Conservation (phyloP, 768 basidiomycete genomes). For the Scleroderma citrinum region DNA sequence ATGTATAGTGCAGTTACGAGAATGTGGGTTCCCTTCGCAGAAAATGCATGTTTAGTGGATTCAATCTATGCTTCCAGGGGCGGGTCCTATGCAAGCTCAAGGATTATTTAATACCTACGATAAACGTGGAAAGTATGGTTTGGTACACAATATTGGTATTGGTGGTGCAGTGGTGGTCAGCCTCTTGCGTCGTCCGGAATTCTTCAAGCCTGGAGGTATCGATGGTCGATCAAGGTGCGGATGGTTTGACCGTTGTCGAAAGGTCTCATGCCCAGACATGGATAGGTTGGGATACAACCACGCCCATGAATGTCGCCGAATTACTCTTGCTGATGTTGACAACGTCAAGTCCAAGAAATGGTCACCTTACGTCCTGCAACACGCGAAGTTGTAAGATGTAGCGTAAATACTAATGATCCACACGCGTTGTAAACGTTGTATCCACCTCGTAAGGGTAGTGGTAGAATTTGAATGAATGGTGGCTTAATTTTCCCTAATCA, state of each 20-base stretch:
- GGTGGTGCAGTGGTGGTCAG: slow-evolving; percentile 78
- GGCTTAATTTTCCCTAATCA: too few species aligned
- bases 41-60: not conserved
- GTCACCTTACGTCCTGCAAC: slow-evolving; percentile 39
- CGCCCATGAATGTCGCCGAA: slow-evolving; percentile 55
- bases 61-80: slow-evolving; percentile 41
- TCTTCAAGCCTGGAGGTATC: slow-evolving; percentile 56
- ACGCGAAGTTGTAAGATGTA: slow-evolving; percentile 34
- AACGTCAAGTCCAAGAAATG: slow-evolving; percentile 68
- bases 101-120: slow-evolving; percentile 59
- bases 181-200: slow-evolving; percentile 70
- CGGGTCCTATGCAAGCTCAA: slow-evolving; percentile 78
- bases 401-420: too few species aligned
- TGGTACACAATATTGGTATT: slow-evolving; percentile 80
- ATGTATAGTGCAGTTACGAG: slow-evolving; percentile 62
- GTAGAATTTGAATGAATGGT: too few species aligned
- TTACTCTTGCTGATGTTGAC: slow-evolving; percentile 61
- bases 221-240: slow-evolving; percentile 72
- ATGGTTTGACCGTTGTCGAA: slow-evolving; percentile 6
- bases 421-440: not conserved
- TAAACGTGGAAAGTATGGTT: slow-evolving; percentile 68
- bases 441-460: too few species aligned
- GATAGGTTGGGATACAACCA: slow-evolving; percentile 76
- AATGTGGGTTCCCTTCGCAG: slow-evolving; percentile 38
- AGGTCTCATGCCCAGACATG: not conserved